A percentile compares a stretch with the other conserved stretches of the same genome.
These are phyloP conservation scores for Beauveria scarabaeidicola DNA, from an alignment of 2,329 filamentous ascomycete genomes.

Conservation along the genomic window DNA sequence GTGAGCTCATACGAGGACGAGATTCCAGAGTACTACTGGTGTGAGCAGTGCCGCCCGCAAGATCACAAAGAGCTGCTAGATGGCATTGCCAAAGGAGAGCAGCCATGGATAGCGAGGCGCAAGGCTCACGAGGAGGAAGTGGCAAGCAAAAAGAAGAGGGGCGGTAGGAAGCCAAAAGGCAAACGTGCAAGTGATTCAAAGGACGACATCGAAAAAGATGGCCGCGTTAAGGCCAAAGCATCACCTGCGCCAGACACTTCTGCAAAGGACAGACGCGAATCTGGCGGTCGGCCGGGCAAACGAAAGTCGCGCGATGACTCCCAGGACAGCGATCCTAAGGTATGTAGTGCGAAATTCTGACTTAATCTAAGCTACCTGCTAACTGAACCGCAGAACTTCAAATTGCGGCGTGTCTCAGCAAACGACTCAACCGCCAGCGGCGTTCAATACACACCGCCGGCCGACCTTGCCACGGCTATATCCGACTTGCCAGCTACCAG, in stretches of 20 bases:
- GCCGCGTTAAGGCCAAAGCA: constrained; percentile 15
- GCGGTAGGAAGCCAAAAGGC: constrained; percentile 54
- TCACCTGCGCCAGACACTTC: constrained; percentile 27
- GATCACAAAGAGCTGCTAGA: constrained; percentile 75
- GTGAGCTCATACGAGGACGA: constrained; percentile 71
- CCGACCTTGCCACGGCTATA: constrained; percentile 43
- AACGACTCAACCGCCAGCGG: constrained; percentile 31
- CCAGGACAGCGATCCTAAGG: constrained; percentile 43
- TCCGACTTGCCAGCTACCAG: constrained; percentile 53
- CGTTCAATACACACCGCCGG: constrained; percentile 39
- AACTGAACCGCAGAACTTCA: constrained; percentile 26
- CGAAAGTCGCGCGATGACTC: constrained; percentile 51
- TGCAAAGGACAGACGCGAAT: constrained; percentile 36
- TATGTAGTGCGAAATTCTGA: constrained; percentile 20
- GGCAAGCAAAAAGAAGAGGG: constrained; percentile 47
- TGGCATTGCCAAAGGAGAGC: constrained; percentile 70
- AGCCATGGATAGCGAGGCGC: constrained; percentile 71
- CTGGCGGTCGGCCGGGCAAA: constrained; percentile 33
- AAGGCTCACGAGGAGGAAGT: constrained; percentile 54
- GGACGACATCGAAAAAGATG: constrained; percentile 47
- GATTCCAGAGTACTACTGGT: constrained; percentile 79
- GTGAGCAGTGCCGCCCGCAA: constrained; percentile 78
- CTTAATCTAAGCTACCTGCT: neutral
- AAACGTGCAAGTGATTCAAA: constrained; percentile 58
- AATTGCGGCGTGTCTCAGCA: constrained; percentile 47